Conservation (phyloP, 176 grass and related monocot species). For the Aegilops umbellulata region DNA sequence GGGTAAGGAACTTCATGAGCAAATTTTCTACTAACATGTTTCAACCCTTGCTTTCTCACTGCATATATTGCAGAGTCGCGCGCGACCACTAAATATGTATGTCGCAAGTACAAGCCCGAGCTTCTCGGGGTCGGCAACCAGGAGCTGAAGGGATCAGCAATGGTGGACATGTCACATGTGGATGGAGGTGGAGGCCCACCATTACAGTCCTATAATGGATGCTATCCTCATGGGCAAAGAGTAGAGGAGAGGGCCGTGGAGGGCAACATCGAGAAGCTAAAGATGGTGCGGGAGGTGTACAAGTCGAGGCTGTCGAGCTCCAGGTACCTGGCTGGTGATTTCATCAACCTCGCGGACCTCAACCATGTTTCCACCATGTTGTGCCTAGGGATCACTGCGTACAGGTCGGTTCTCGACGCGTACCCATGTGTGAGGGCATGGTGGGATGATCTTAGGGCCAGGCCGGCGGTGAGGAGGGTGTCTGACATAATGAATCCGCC, state of each 20-base stretch:
- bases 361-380: slow-evolving; percentile 6
- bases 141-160: not conserved
- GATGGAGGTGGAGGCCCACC: slow-evolving; percentile 27
- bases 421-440: not conserved
- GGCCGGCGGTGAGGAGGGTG: not conserved
- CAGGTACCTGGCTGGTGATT: slow-evolving; percentile 23
- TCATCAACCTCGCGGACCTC: slow-evolving; percentile 33
- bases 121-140: not conserved
- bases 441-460: not conserved
- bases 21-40: not conserved
- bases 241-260: not conserved
- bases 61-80: slow-evolving; percentile 14
- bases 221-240: not conserved
- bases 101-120: slow-evolving; percentile 18
- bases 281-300: slow-evolving; percentile 8
- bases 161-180: slow-evolving; percentile 32
- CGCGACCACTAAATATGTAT: slow-evolving; percentile 15
- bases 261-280: slow-evolving; percentile 7
- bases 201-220: slow-evolving; percentile 3
- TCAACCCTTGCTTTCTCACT: not conserved
- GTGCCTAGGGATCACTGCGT: not conserved
- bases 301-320: not conserved
- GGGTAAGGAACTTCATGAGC: not conserved
- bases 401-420: not conserved
- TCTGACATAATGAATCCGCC: not conserved